phyloP scores from a whole-genome alignment of 2,329 filamentous ascomycete genomes.

The Chaetomium globosum region DNA sequence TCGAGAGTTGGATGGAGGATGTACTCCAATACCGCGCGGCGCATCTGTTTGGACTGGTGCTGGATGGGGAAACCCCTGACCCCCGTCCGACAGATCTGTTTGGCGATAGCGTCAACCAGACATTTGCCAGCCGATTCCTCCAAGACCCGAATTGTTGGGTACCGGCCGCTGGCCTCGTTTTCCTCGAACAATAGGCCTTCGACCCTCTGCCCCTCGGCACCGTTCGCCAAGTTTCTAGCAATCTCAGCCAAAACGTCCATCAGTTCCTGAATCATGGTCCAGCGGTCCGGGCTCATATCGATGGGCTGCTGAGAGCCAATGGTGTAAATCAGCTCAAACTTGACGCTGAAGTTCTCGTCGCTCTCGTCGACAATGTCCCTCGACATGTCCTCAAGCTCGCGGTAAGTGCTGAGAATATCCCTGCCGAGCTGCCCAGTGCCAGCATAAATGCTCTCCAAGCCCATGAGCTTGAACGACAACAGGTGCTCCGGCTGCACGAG shows the following conservation, averaged over 20 bases:
- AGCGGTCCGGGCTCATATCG: constrained; percentile 59
- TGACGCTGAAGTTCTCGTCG: constrained; percentile 57
- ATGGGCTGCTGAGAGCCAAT: constrained; percentile 52
- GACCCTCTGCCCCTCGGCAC: constrained; percentile 46
- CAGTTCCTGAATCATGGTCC: constrained; percentile 58
- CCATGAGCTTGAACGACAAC: constrained; percentile 66
- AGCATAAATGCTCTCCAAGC: constrained; percentile 53
- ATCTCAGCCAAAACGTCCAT: constrained; percentile 48
- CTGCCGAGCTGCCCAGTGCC: constrained; percentile 48
- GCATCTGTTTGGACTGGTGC: constrained; percentile 43
- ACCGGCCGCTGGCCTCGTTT: constrained; percentile 46
- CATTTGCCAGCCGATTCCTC: constrained; percentile 37
- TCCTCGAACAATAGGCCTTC: constrained; percentile 46
- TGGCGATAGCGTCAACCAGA: constrained; percentile 44
- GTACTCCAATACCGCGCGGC: constrained; percentile 39
- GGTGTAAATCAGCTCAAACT: constrained; percentile 61
- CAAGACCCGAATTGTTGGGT: constrained; percentile 55
- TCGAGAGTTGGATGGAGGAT: constrained; percentile 46
- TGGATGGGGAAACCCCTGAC: constrained; percentile 49
- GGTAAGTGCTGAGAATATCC: constrained; percentile 57
- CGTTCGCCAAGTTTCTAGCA: constrained; percentile 36
- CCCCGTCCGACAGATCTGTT: constrained; percentile 49
- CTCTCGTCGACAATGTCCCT: constrained; percentile 69
- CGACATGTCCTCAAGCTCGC: constrained; percentile 51
- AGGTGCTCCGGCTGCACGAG: constrained; percentile 65